Percentiles rank a stretch among this genome's conserved stretches.
These are phyloP conservation scores for Nyctanthes arbortristis DNA, from an alignment of 257 asterid species.

Conservation along the genomic window DNA sequence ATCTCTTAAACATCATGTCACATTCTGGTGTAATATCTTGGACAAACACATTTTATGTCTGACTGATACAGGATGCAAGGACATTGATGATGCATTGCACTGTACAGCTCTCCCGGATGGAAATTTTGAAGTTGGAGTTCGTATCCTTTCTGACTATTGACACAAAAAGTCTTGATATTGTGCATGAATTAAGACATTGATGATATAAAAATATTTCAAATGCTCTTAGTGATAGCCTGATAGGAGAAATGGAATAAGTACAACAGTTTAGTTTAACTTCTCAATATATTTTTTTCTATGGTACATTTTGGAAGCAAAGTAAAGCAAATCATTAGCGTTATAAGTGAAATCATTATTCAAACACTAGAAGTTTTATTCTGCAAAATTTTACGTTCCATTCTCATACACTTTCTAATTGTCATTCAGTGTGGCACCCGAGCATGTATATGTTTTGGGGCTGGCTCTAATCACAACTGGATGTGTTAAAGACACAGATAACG, in stretches of 20 bases:
- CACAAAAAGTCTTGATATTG: neutral
- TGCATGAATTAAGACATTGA: neutral
- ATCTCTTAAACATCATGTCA: constrained; percentile 5
- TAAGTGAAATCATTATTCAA: neutral
- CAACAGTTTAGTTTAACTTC: neutral
- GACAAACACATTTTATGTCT: constrained; percentile 16
- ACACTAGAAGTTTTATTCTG: neutral
- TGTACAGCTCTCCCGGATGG: constrained; percentile 90
- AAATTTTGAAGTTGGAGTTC: constrained; percentile 98
- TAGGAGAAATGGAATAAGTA: neutral
- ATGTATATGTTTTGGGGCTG: neutral
- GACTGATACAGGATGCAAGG: constrained; percentile 82
- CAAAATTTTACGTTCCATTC: neutral
- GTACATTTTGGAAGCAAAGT: neutral
- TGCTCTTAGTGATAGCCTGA: neutral
- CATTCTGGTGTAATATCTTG: constrained; percentile 14
- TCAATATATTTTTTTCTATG: neutral
- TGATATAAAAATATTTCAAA: neutral
- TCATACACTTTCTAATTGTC: neutral
- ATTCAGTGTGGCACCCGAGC: constrained; percentile 2
- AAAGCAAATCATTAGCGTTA: neutral
- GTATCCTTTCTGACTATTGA: constrained; percentile 60
- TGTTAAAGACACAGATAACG: constrained; percentile 4
- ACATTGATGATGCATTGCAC: constrained; percentile 98
- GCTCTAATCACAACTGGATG: constrained; percentile 12